phyloP scores from a whole-genome alignment of 2,329 filamentous ascomycete genomes.

The Aspergillus melleus region DNA sequence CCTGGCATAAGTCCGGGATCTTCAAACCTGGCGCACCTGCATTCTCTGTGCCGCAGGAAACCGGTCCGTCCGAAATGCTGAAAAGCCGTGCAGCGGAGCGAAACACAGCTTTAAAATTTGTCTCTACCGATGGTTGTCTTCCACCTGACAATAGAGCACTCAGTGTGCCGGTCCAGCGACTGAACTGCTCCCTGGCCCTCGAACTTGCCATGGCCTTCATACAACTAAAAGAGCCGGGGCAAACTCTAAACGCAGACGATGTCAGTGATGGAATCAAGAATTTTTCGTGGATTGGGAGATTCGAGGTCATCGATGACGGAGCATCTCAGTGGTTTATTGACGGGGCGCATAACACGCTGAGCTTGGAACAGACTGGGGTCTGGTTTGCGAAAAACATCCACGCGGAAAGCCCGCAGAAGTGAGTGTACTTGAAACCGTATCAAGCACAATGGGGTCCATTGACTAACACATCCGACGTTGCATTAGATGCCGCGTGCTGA shows the following conservation, averaged over 20 bases:
- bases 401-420: constrained; percentile 5
- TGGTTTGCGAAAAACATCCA: constrained; percentile 36
- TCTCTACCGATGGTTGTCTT: constrained; percentile 29
- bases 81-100: constrained; percentile 55
- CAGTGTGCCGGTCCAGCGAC: constrained; percentile 28
- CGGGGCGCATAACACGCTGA: constrained; percentile 46
- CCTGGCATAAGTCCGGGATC: constrained; percentile 74
- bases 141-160: constrained; percentile 20
- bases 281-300: constrained; percentile 37
- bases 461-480: neutral
- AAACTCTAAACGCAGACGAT: constrained; percentile 20
- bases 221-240: constrained; percentile 16
- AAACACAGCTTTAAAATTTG: constrained; percentile 47
- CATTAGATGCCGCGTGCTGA: constrained; percentile 22
- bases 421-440: constrained; percentile 4
- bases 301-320: constrained; percentile 29
- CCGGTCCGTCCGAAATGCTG: constrained; percentile 50
- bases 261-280: constrained; percentile 24
- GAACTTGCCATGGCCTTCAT: constrained; percentile 26
- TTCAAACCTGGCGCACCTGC: constrained; percentile 62
- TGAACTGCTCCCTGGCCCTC: constrained; percentile 35
- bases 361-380: constrained; percentile 35
- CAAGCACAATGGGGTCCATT: neutral
- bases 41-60: constrained; percentile 58
- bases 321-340: constrained; percentile 41